Evolutionary conservation across 805 yeast genomes (phyloP).

Genomic region (Teunomyces panamensis): DNA sequence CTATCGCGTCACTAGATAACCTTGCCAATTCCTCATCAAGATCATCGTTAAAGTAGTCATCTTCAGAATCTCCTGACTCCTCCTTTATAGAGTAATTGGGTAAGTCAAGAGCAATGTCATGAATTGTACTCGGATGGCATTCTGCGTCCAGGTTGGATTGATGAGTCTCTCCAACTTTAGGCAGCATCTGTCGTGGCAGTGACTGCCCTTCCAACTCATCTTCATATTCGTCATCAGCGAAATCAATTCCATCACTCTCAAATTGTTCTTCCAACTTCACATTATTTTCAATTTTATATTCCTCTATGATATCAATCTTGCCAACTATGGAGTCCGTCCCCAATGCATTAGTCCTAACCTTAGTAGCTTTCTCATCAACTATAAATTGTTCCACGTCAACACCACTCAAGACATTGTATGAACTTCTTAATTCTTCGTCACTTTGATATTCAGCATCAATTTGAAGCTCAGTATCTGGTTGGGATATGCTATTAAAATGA

Average conservation of each 20-base stretch:
- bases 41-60: slow-evolving; percentile 18
- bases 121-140: neutral
- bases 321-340: too few relatives aligned
- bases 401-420: too few relatives aligned
- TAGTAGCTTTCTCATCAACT: too few relatives aligned
- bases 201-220: neutral
- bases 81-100: neutral
- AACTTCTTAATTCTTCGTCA: too few relatives aligned
- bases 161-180: neutral
- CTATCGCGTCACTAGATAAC: slow-evolving; percentile 7
- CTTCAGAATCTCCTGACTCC: slow-evolving; percentile 6
- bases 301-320: too few relatives aligned
- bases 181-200: neutral
- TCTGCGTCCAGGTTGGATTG: neutral
- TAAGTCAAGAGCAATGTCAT: neutral
- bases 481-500: too few relatives aligned
- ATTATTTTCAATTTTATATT: too few relatives aligned
- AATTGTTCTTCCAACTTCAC: neutral
- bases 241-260: neutral
- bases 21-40: slow-evolving; percentile 21
- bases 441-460: too few relatives aligned
- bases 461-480: too few relatives aligned
- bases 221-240: neutral
- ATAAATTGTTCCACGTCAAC: too few relatives aligned
- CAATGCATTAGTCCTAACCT: too few relatives aligned